Base-by-base conservation (phyloP, 495 filamentous ascomycete species). In the Pseudotulostoma volvatum region DNA sequence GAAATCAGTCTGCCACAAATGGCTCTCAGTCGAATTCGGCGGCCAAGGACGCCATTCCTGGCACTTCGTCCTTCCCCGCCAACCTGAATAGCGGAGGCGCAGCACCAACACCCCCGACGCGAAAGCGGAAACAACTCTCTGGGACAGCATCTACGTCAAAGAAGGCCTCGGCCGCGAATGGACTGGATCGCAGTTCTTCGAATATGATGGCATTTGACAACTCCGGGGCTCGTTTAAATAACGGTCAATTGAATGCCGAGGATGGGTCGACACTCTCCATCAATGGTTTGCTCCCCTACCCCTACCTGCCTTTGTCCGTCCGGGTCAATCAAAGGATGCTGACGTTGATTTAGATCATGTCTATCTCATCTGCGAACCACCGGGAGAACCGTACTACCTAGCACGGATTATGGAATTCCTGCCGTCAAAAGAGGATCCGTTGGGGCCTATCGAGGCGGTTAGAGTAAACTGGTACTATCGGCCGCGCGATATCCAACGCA, bases 381-480 rank as follows among this genome's bases (percentile, higher is more conserved):
- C 90, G 2, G 90, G 90, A 28, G 90, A 99, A 55, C 92, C 90
- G 17, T 99, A 99, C 60, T 99, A 99, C 55, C 63, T 99, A 42
- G 86, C 81, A 34, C 81, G 90, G 40, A 86, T 99, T 53, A 96
- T 99, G 87, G 92, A 96, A 57, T 95, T 95, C 51, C 63, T 93
- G 38, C 84, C 92, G 42, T 67, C 70, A 42, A 76, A 82, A 42
- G 83, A 86, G 41, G 71, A 87, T 54, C 59, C 64, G 17, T 63
- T 64, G 17, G 70, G 76, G 37, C 75, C 83, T 11, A 77, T 99
- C 40, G 88, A 95, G 54, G 71, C 84, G 16, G 55, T 99, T 49
- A 76, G 85, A 42, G 78, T 96, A 48, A 99, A 99, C 60, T 99
- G 90, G 90, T 95, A 85, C 59, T 96, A 96, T 55, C 74, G 90